These are phyloP conservation scores for Aspergillus sp. DNA, from an alignment of 2,329 filamentous ascomycete genomes.

Conservation along the genomic window DNA sequence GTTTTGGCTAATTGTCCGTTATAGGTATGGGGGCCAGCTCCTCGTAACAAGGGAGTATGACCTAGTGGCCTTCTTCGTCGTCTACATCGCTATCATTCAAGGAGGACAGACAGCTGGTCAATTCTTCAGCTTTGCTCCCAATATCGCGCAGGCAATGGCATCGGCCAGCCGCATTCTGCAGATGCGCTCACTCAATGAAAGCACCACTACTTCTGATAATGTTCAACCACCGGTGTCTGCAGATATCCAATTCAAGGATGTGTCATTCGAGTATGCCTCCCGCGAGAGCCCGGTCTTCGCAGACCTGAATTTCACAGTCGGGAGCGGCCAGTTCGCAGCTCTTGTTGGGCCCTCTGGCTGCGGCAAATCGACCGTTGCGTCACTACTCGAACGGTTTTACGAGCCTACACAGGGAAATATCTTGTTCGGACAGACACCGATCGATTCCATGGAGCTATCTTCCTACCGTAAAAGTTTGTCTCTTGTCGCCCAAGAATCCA, in stretches of 20 bases:
- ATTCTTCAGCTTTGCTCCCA: conserved; percentile 51
- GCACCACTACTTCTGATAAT: neutral
- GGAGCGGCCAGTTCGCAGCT: conserved; percentile 41
- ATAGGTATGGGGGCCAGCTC: conserved; percentile 64
- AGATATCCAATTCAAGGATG: conserved; percentile 29
- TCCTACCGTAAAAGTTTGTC: conserved; percentile 35
- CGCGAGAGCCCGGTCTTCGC: conserved; percentile 31
- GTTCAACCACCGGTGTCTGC: neutral
- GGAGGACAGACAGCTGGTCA: conserved; percentile 67
- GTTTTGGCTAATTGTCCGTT: no score
- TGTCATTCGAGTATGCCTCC: conserved; percentile 39
- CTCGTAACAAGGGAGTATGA: conserved; percentile 52
- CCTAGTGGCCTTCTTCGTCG: conserved; percentile 53
- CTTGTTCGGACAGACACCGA: conserved; percentile 32
- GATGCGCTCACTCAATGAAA: conserved; percentile 15
- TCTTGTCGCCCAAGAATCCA: conserved; percentile 45
- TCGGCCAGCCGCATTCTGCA: conserved; percentile 39
- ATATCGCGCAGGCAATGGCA: conserved; percentile 18
- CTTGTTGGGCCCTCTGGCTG: conserved; percentile 64
- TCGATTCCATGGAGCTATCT: conserved; percentile 26
- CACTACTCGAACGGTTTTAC: conserved; percentile 65
- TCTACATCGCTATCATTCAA: conserved; percentile 67
- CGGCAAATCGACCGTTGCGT: conserved; percentile 67
- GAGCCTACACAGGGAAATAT: conserved; percentile 55
- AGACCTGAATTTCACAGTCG: conserved; percentile 32